Evolutionary conservation across 495 filamentous ascomycete species (phyloP).

Genomic region (Aspergillus steynii): DNA sequence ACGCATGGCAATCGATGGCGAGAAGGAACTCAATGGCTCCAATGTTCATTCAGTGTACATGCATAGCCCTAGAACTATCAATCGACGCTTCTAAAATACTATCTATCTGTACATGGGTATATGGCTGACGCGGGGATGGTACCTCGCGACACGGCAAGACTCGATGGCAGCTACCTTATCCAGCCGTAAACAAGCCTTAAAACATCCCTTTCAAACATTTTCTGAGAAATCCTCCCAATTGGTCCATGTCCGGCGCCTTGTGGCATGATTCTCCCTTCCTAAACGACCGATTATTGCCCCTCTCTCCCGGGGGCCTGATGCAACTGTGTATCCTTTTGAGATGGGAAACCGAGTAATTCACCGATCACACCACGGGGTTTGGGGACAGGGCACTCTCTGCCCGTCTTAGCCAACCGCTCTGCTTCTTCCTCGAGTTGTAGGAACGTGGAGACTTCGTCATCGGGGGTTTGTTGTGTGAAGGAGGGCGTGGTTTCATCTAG

Average conservation of each 20-base stretch:
- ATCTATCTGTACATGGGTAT: constrained; percentile 31
- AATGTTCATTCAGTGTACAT: constrained; percentile 1
- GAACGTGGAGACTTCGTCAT: constrained; percentile 49
- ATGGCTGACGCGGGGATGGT: constrained; percentile 15
- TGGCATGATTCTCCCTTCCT: not conserved
- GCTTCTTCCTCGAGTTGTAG: constrained; percentile 48
- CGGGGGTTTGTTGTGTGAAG: constrained; percentile 25
- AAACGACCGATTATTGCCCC: constrained; percentile 8
- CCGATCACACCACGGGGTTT: constrained; percentile 77
- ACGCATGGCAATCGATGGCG: not conserved
- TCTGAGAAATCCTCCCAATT: not conserved
- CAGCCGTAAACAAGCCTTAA: not conserved
- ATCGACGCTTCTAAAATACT: constrained; percentile 13
- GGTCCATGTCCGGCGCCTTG: not conserved
- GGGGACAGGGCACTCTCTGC: constrained; percentile 73
- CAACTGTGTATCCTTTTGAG: constrained; percentile 6
- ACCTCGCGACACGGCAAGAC: not conserved
- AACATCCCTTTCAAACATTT: not conserved
- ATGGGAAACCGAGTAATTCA: constrained; percentile 66
- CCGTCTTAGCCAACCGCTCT: constrained; percentile 32
- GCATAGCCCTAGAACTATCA: constrained; percentile 6
- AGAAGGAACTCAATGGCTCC: not conserved
- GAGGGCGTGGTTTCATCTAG: constrained; percentile 19
- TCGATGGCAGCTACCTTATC: not conserved
- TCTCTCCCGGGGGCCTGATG: constrained; percentile 4